Evolutionary conservation across 1,284 basidiomycete genomes (phyloP), one percentile per base, ranked within the genome.

Genomic region (Erythrobasidium hasegawianum): DNA sequence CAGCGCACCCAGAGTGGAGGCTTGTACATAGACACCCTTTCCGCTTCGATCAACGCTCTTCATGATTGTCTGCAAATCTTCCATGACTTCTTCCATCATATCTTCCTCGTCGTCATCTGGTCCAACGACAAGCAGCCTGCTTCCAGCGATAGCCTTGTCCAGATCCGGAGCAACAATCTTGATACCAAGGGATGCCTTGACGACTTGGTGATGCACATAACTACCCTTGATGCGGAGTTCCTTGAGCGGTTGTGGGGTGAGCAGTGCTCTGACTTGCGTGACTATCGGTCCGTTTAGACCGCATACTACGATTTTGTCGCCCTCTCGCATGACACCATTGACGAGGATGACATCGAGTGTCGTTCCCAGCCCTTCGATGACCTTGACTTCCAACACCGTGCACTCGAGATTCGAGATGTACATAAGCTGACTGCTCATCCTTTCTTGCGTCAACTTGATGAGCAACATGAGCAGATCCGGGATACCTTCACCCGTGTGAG

Each of bases 391-490:
- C 64, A 99, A 84, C 22, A 99, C 93, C n/a, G 96, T 99, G 78
- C 94, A 97, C 80, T 97, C 94, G 62, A 98, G 83, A 78, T 97
- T 94, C 29, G 93, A 92, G 66, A 98, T 84, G 80, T 97, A 99
- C 96, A 98, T 99, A 71, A 99, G 83, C 57, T 87, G 84, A 76
- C 95, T 90, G 76, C 89, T 94, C 95, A 99, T 97, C 69, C 96
- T 86, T 79, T 95, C 90, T 78, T 99, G 96, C 8, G 96, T 98
- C 64, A 99, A 83, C 78, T 96, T 94, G 79, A 97, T 86, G 76
- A 99, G 86, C 39, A 99, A 84, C 87, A 94, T 91, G 78, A 99
- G 93, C 90, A 99, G 93, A 80, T 99, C 96, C n/a, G 96, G 96
- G 24, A 99, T 85, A 80, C 96, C 96, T 80, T 99, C 96, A 69